Percentiles rank a stretch among this genome's conserved stretches.
Conservation (phyloP, 306 rosid species). For the Pterocarpus macrocarpus region DNA sequence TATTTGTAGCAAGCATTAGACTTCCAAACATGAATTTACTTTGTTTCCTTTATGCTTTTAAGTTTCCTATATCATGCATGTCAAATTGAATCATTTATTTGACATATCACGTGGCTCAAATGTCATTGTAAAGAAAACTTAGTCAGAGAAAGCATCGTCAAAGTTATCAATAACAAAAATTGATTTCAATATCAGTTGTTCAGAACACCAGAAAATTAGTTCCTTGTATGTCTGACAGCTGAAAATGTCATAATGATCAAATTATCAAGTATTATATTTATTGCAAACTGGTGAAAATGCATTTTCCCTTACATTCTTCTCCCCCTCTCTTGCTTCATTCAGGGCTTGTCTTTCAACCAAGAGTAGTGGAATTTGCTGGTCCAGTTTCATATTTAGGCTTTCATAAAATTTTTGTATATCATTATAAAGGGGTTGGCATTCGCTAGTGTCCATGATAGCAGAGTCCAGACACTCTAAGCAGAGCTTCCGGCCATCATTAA, state of each 20-base stretch:
- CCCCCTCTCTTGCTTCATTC: conserved; percentile 98
- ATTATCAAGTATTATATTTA: conserved; percentile 27
- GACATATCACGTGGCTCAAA: conserved; percentile 26
- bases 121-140: conserved; percentile 11
- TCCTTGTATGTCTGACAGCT: conserved; percentile 4
- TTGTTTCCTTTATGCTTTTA: conserved; percentile 28
- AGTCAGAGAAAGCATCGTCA: not conserved
- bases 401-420: conserved; percentile 90
- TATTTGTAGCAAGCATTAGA: conserved; percentile 11
- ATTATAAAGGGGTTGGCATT: conserved; percentile 86
- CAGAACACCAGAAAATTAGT: conserved; percentile 37
- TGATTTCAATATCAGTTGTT: conserved; percentile 6
- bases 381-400: conserved; percentile 84
- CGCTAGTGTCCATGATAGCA: conserved; percentile 86
- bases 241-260: conserved; percentile 29
- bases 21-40: conserved; percentile 23
- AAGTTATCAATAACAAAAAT: conserved; percentile 34
- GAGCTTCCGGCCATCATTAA: conserved; percentile 92
- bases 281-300: conserved; percentile 38
- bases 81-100: conserved; percentile 31
- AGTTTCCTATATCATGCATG: not conserved
- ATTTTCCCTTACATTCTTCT: conserved; percentile 77
- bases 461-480: conserved; percentile 96
- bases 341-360: conserved; percentile 97
- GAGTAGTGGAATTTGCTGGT: conserved; percentile 91